Evolutionary conservation across 1,284 basidiomycete species (phyloP), one percentile per base, ranked within the genome.

Genomic region (Cryptococcus neoformans): DNA sequence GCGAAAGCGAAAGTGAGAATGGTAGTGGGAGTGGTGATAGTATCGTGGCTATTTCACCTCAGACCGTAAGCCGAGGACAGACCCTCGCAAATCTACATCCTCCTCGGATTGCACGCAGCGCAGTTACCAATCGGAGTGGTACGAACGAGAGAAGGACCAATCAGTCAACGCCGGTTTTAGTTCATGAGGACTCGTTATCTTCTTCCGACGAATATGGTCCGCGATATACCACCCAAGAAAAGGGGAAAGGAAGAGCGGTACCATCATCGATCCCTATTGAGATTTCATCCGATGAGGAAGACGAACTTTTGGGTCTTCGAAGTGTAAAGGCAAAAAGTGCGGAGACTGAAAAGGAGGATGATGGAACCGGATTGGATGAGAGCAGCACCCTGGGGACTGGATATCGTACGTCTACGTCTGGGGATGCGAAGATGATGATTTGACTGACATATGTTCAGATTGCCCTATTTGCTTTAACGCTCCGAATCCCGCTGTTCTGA

Each of bases 391-490:
- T 62, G 34, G 58, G 56, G n/a, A 49, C 44, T 10, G 53, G 55
- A 8, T 67, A 59, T 45, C 54, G 66, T 69, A 56, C 60, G 67
- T 63, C n/a, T 14, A 11, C 34, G 14, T 28, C 4, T 28, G 28
- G 28, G 4, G 28, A 2, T 11, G 11, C 46, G 17, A 11, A 17
- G 28, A 28, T 14, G 21, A 28, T 52, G 28, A 39, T 41, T 49
- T 14, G 45, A 37, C 37, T 38, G 21, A 34, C 6, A 35, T 38
- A 35, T 38, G 16, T 47, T 36, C 44, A 76, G 74, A 60, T 17
- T 76, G 74, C 56, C 73, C 74, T 1, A 63, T 76, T 2, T 76
- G 74, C 55, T 74, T 76, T 57, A 65, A 59, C 38, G 42, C 63
- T 1, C 72, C 72, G 4, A 63, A 60, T 0, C 59, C 62, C 44